These are phyloP conservation scores for Saturnispora serradocipensis DNA, from an alignment of 805 yeast genomes.

Conservation along the genomic window DNA sequence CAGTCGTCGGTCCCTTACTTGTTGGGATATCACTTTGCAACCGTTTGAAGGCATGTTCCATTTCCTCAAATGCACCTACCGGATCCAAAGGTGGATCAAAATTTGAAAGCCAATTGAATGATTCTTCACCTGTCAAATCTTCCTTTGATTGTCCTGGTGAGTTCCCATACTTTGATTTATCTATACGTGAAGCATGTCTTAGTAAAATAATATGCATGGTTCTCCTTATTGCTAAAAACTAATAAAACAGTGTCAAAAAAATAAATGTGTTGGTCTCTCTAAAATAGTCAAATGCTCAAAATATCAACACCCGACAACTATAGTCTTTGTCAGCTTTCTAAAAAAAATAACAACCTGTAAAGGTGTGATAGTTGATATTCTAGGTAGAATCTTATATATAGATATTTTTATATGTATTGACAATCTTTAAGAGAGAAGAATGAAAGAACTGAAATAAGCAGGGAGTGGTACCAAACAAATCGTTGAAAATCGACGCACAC, in stretches of 20 bases:
- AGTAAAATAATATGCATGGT: conserved; percentile 27
- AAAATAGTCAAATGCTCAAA: not conserved
- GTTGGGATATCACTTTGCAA: conserved; percentile 18
- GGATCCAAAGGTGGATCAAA: conserved; percentile 30
- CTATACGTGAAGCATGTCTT: conserved; percentile 28
- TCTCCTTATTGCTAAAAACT: not conserved
- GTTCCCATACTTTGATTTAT: conserved; percentile 16
- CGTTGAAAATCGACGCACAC: not conserved
- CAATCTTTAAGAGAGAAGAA: not conserved
- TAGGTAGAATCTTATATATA: not conserved
- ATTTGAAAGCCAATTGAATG: conserved; percentile 27
- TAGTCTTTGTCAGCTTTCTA: not conserved
- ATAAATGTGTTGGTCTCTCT: not conserved
- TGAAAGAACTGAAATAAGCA: not conserved
- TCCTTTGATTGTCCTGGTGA: conserved; percentile 9
- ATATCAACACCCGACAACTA: not conserved
- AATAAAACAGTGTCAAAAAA: not conserved
- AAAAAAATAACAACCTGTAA: not conserved
- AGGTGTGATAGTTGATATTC: not conserved
- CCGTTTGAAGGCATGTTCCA: conserved; percentile 23
- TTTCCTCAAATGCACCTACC: conserved; percentile 18
- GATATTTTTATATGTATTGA: too few species aligned
- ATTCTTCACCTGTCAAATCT: conserved; percentile 8
- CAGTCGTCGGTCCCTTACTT: conserved; percentile 8
- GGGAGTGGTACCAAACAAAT: not conserved